Base-by-base conservation (phyloP, 208 protist genomes). In the Sergeia podlipaevii region DNA sequence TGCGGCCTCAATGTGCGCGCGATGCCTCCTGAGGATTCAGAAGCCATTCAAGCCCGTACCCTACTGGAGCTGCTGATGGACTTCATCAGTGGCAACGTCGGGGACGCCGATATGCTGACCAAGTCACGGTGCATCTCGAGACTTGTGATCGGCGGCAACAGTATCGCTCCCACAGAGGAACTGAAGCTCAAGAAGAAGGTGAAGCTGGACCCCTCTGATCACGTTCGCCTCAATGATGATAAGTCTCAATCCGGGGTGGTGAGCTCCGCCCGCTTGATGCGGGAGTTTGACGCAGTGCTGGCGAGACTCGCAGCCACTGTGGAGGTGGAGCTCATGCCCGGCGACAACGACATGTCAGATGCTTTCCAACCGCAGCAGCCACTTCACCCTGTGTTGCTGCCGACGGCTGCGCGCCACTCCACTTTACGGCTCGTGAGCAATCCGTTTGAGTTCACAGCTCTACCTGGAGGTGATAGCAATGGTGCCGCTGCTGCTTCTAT, bases 291-390 rank as follows among this genome's bases (percentile, higher is more conserved):
- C 59, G 33, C 23, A 11, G 43, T 94, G 13, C 53, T 97, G 17
- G 60, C 74, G 38, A 65, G 73, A 18, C 38, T 97, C 33, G 72
- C 69, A 15, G 46, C 64, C 30, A 76, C 67, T 3, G 71, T 97
- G 27, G 79, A 91, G 60, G 82, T 97, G 44, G 93, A 96, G 54
- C 45, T 97, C 38, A 90, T 97, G 85, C 93, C 93, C 10, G 87
- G 89, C 1, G 84, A 88, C 17, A 71, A 79, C 36, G 93, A 97
- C 73, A 85, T 93, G 76, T 84, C 86, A 6, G 83, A 96, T 37
- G 74, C 77, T n/a, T 94, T 95, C 58, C 75, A 85, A 24, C 93
- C 93, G 23, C 90, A 97, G 76, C 93, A 97, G 66, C 90, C 93
- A 5, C 39, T 97, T 28, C 93, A 97, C 50, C 93, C 86, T 6